Evolutionary conservation across 2,329 filamentous ascomycete species (phyloP), one percentile per base, ranked within the genome.

Genomic region (Fusarium illudens): DNA sequence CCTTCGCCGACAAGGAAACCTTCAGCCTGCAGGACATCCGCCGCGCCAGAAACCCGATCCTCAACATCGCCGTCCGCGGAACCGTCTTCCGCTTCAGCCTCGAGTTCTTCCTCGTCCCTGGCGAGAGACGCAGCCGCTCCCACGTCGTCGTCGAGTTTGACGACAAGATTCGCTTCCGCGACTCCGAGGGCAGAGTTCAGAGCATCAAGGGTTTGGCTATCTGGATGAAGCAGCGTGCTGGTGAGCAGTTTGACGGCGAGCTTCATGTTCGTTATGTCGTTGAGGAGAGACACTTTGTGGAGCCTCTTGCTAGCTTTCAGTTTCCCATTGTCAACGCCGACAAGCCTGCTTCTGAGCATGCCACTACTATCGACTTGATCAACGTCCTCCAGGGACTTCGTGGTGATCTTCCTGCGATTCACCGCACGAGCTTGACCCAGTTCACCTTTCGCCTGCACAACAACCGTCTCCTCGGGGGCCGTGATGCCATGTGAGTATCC

Each of bases 401-500:
- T 17, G 39, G 39, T 20, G 19, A n/a, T 1, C 27, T 62, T 10
- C 29, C 33, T 1, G 17, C 33, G 2, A 6, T 8, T 1, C 37
- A 58, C 6, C 17, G 53, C 6, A 20, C 27, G 2, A 44, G 65
- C 19, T n/a, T 68, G 46, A 29, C 55, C 17, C 44, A 27, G 4
- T 68, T 68, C 27, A 20, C 25, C 2, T 68, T 68, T 1, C 29
- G 34, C 22, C 8, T 30, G 5, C 34, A 33, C 12, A 10, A 3
- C 2, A 27, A 48, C 1, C 20, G 44, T 2, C 20, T 12, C 15
- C 15, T 33, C 1, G 65, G 65, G 0, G 30, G 29, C 25, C 53
- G 65, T 2, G 65, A 68, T 11, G 53, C 25, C 4, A 27, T 68
- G 65, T 68, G 17, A 51, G 65, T 20, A 25, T 30, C 15, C 3